phyloP scores from a whole-genome alignment of 768 basidiomycete genomes.

The Mycena polygramma region DNA sequence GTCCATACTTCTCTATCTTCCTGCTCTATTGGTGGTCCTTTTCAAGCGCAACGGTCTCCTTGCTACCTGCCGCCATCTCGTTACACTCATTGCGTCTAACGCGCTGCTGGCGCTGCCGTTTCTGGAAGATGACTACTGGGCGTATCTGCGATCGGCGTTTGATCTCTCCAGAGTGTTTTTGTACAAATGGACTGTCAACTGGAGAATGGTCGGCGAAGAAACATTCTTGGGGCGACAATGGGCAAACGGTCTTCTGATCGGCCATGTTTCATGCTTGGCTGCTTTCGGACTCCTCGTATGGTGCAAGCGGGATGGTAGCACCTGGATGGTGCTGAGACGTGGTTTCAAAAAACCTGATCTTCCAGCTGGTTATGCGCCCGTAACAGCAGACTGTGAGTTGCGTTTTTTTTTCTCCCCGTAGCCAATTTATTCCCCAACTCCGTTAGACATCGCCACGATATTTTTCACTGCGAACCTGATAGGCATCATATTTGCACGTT shows the following conservation, averaged over 20 bases:
- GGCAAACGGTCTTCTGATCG: slow-evolving; percentile 72
- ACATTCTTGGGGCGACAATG: slow-evolving; percentile 77
- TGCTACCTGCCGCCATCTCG: slow-evolving; percentile 63
- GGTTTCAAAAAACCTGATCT: slow-evolving; percentile 65
- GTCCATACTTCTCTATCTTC: slow-evolving; percentile 92
- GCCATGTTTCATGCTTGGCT: slow-evolving; percentile 71
- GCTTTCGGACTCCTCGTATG: slow-evolving; percentile 81
- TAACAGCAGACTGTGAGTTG: slow-evolving; percentile 76
- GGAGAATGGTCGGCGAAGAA: slow-evolving; percentile 88
- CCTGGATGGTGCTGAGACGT: slow-evolving; percentile 63
- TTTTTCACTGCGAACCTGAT: slow-evolving; percentile 94
- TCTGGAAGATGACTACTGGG: slow-evolving; percentile 66
- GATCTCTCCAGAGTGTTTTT: slow-evolving; percentile 91
- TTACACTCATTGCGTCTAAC: slow-evolving; percentile 65
- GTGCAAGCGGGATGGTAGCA: slow-evolving; percentile 83
- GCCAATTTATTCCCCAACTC: slow-evolving; percentile 27
- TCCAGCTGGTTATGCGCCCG: slow-evolving; percentile 59
- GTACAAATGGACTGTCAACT: slow-evolving; percentile 98
- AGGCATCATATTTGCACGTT: slow-evolving; percentile 92
- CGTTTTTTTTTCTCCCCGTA: neutral
- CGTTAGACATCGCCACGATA: slow-evolving; percentile 79
- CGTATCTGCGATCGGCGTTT: slow-evolving; percentile 85
- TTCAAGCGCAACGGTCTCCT: slow-evolving; percentile 79
- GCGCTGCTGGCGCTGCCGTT: slow-evolving; percentile 78
- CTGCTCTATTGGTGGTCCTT: slow-evolving; percentile 85